Evolutionary conservation across 345 rosid genomes (phyloP), one percentile per base, ranked within the genome.

Genomic region (Aethionema arabicum): DNA sequence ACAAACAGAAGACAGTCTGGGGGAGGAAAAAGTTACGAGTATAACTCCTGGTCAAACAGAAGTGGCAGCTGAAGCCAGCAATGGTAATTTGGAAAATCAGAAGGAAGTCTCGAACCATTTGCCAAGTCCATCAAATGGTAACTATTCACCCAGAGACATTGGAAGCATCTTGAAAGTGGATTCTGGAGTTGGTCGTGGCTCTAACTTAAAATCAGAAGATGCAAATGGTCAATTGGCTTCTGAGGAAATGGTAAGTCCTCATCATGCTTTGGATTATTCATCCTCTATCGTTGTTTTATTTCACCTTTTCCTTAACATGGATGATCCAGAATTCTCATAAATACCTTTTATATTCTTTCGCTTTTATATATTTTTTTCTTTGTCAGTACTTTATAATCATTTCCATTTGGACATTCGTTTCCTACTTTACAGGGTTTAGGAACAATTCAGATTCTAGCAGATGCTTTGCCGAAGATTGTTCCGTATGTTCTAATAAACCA

Each of bases 401-500:
- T 37, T 30, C 52, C 71, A 51, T 69, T 65, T 54, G 33, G 65
- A 50, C 33, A 14, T 41, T 45, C n/a, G 32, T 45, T 47, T 63
- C 35, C 76, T 46, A 52, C 61, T 45, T 75, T 53, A 65, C 89
- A 92, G 97, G 98, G 93, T 55, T 72, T 73, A 49, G 93, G 82
- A 82, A 85, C 98, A 10, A 87, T 92, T 72, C 95, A 92, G 80
- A 89, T 92, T 65, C 95, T 92, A 38, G 95, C 98, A 59, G 97
- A 85, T 79, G 85, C 97, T 58, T 83, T 92, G 81, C 98, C 97
- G 33, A 89, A 87, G 79, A 92, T 92, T 72, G 98, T 89, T 69
- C 98, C 98, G 5, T 85, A 87, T 82, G 98, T 92, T 75, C 71
- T 92, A 80, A 92, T 92, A 78, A 92, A 92, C 70, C 96, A 89